Evolutionary conservation across 75 land plant species (phyloP).

Genomic region (Selaginella moellendorffii): DNA sequence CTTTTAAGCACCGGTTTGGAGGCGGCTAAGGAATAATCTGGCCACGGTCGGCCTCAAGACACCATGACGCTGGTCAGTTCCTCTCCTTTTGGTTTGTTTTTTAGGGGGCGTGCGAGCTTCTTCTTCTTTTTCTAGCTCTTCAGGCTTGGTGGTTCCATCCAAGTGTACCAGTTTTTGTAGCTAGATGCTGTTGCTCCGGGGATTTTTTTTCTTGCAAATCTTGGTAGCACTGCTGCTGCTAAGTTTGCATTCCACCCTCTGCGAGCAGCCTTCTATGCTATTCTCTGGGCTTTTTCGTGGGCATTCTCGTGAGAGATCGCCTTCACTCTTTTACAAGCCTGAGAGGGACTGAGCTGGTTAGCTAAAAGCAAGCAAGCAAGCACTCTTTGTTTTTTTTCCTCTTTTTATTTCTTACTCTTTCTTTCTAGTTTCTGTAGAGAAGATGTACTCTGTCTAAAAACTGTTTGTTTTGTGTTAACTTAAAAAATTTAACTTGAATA

Average conservation of each 20-base stretch:
- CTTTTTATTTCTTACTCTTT: too few species aligned
- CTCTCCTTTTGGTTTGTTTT: not conserved
- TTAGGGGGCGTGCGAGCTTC: not conserved
- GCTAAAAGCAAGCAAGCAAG: too few species aligned
- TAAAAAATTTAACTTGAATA: too few species aligned
- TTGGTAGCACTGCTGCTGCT: not conserved
- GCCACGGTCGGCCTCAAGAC: not conserved
- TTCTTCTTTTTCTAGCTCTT: not conserved
- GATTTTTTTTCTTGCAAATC: not conserved
- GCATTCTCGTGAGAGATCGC: not conserved
- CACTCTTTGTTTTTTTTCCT: too few species aligned
- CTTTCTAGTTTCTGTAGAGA: too few species aligned
- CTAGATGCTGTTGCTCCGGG: not conserved
- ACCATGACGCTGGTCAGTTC: not conserved
- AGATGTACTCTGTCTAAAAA: too few species aligned
- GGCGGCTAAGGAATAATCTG: too few species aligned
- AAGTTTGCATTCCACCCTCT: not conserved
- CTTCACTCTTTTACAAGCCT: not conserved
- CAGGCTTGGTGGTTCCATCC: not conserved
- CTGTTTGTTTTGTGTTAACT: too few species aligned
- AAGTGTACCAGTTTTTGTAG: not conserved
- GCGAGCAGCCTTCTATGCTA: not conserved
- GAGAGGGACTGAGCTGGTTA: too few species aligned
- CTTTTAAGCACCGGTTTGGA: not conserved
- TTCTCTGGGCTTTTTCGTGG: not conserved